Percentiles rank a stretch among this genome's conserved stretches.
Evolutionary conservation across 306 rosid species (phyloP).

Genomic region (Mucuna pruriens): DNA sequence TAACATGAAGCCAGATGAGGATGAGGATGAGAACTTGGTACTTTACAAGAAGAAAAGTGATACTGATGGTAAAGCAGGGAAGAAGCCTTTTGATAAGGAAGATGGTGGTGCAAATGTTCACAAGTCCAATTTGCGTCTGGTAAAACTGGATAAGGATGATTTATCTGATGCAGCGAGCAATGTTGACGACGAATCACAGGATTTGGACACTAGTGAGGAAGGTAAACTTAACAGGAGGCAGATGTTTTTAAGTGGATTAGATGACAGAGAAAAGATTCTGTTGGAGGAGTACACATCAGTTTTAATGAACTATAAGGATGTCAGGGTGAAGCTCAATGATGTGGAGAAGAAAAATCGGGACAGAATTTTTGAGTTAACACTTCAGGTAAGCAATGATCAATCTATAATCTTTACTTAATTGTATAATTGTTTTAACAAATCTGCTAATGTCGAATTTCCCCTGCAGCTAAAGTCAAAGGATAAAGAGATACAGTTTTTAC

Average conservation of each 20-base stretch:
- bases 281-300: conserved; percentile 90
- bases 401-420: background rate
- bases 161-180: conserved; percentile 36
- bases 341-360: conserved; percentile 79
- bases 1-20: conserved; percentile 59
- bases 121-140: conserved; percentile 22
- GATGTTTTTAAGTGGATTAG: conserved; percentile 72
- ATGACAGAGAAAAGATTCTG: conserved; percentile 81
- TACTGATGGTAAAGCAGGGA: conserved; percentile 39
- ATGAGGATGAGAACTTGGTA: conserved; percentile 38
- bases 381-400: conserved; percentile 52
- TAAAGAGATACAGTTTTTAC: conserved; percentile 63
- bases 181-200: conserved; percentile 49
- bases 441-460: background rate
- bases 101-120: conserved; percentile 28
- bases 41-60: conserved; percentile 42
- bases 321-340: conserved; percentile 65
- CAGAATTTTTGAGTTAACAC: conserved; percentile 72
- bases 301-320: conserved; percentile 76
- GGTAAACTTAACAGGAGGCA: conserved; percentile 70
- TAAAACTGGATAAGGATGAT: conserved; percentile 45
- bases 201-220: conserved; percentile 41
- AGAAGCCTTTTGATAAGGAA: conserved; percentile 20
- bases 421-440: conserved; percentile 1
- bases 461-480: conserved; percentile 68